A percentile compares a stretch with the other conserved stretches of the same genome.
These are phyloP conservation scores for Curvularia verruculosa DNA, from an alignment of 2,329 filamentous ascomycete genomes.

Conservation along the genomic window DNA sequence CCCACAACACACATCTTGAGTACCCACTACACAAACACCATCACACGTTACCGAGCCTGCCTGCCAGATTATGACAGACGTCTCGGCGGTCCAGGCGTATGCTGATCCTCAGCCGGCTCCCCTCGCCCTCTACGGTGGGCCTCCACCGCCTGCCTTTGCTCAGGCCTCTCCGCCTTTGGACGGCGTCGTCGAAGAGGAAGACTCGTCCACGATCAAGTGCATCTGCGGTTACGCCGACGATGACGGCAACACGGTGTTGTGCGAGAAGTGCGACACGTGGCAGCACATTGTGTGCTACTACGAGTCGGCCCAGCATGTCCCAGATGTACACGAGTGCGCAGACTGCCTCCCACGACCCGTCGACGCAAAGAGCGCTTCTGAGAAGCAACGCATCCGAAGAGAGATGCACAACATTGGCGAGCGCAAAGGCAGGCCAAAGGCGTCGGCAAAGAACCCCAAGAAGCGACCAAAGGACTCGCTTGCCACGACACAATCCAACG, in stretches of 20 bases:
- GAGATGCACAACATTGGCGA: constrained; percentile 62
- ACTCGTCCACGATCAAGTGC: constrained; percentile 96
- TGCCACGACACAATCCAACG: constrained; percentile 68
- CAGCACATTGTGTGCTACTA: constrained; percentile 99
- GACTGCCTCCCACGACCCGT: constrained; percentile 83
- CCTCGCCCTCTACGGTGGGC: constrained; percentile 38
- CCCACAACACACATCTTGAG: constrained; percentile 47
- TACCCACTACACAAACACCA: constrained; percentile 37
- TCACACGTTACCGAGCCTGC: constrained; percentile 29
- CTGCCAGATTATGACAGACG: constrained; percentile 52
- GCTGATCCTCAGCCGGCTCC: constrained; percentile 52
- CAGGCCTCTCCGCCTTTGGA: constrained; percentile 47
- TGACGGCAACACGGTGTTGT: constrained; percentile 96
- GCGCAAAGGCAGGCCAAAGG: constrained; percentile 75
- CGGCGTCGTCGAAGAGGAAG: constrained; percentile 65
- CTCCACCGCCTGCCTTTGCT: constrained; percentile 42
- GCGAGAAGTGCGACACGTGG: constrained; percentile 95
- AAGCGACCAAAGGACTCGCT: constrained; percentile 77
- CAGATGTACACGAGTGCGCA: constrained; percentile 80
- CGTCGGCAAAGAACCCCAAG: constrained; percentile 80
- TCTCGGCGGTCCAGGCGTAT: constrained; percentile 50
- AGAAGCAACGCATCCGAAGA: constrained; percentile 70
- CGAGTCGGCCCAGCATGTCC: constrained; percentile 73
- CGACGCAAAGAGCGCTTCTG: constrained; percentile 75
- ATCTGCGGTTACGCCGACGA: constrained; percentile 93